A percentile compares a stretch with the other conserved stretches of the same genome.
These are phyloP conservation scores for Exophiala aquamarina DNA, from an alignment of 2,329 filamentous ascomycete species.

Conservation along the genomic window DNA sequence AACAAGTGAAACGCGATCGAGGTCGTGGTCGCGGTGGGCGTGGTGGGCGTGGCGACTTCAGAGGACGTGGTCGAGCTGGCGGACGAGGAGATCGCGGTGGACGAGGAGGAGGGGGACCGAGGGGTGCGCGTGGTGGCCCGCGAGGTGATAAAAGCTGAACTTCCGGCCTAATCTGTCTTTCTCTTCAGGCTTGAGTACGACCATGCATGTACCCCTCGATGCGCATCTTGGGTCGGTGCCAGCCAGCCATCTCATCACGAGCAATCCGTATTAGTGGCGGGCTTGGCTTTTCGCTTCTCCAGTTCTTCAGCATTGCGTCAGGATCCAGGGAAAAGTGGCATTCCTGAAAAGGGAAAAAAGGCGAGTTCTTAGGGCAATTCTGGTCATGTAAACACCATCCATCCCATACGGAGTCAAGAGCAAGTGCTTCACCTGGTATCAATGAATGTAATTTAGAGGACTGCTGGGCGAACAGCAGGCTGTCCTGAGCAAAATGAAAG, in stretches of 20 bases:
- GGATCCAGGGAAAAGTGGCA: constrained; percentile 4
- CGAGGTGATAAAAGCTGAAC: constrained; percentile 22
- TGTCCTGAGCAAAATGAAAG: too few species aligned
- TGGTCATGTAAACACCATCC: constrained; percentile 3
- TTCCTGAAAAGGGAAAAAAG: neutral
- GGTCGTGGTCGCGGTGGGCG: constrained; percentile 37
- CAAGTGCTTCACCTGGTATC: too few species aligned
- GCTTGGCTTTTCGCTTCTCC: constrained; percentile 3
- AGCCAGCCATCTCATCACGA: too few species aligned
- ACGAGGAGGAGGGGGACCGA: constrained; percentile 30
- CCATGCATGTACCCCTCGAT: neutral
- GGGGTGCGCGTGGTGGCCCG: constrained; percentile 14
- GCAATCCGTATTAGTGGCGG: neutral
- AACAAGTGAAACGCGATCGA: constrained; percentile 38
- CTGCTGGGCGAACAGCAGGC: too few species aligned
- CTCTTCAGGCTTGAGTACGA: neutral
- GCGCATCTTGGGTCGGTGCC: constrained; percentile 3
- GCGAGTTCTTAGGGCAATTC: neutral
- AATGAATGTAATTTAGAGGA: constrained; percentile 1
- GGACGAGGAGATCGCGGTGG: constrained; percentile 28
- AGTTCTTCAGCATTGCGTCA: constrained; percentile 11
- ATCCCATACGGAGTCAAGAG: neutral
- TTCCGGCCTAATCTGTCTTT: neutral
- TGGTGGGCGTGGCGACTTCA: constrained; percentile 32
- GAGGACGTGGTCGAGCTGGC: constrained; percentile 39